These are phyloP conservation scores for Pyrenophora seminiperda DNA, from an alignment of 2,329 filamentous ascomycete genomes.

Conservation along the genomic window DNA sequence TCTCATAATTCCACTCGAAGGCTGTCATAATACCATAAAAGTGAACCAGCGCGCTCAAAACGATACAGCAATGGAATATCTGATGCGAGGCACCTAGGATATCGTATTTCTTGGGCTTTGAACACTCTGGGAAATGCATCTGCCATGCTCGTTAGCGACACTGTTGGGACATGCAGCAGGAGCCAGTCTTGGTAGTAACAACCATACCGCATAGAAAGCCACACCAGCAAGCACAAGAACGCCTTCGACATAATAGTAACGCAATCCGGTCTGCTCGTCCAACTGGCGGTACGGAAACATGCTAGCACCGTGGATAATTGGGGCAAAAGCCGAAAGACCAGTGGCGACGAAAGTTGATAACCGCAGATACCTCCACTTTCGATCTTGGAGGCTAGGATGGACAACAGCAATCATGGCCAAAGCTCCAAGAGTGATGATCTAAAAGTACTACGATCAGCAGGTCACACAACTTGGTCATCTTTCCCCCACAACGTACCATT, in stretches of 20 bases:
- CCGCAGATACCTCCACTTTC: slow-evolving; percentile 79
- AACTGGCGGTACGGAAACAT: slow-evolving; percentile 66
- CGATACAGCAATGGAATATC: slow-evolving; percentile 87
- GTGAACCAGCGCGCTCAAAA: slow-evolving; percentile 67
- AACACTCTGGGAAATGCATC: slow-evolving; percentile 72
- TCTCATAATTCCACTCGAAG: slow-evolving; percentile 10
- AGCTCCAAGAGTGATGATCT: slow-evolving; percentile 53
- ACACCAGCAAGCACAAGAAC: slow-evolving; percentile 64
- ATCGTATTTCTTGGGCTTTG: slow-evolving; percentile 77
- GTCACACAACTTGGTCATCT: too few relatives aligned
- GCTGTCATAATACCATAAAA: slow-evolving; percentile 8
- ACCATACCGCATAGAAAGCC: slow-evolving; percentile 80
- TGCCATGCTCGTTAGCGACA: slow-evolving; percentile 71
- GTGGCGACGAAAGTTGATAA: slow-evolving; percentile 86
- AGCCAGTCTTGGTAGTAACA: slow-evolving; percentile 64
- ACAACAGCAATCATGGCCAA: slow-evolving; percentile 79
- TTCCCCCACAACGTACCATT: slow-evolving; percentile 34
- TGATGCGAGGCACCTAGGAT: slow-evolving; percentile 87
- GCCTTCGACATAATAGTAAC: slow-evolving; percentile 5
- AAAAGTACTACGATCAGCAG: not conserved
- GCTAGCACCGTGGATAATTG: slow-evolving; percentile 71
- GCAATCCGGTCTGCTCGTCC: slow-evolving; percentile 66
- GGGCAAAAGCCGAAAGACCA: slow-evolving; percentile 82
- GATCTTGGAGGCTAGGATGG: slow-evolving; percentile 80
- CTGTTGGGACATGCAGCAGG: slow-evolving; percentile 61